Base-by-base conservation (phyloP, 2,329 filamentous ascomycete species). In the Monosporascus sp. region DNA sequence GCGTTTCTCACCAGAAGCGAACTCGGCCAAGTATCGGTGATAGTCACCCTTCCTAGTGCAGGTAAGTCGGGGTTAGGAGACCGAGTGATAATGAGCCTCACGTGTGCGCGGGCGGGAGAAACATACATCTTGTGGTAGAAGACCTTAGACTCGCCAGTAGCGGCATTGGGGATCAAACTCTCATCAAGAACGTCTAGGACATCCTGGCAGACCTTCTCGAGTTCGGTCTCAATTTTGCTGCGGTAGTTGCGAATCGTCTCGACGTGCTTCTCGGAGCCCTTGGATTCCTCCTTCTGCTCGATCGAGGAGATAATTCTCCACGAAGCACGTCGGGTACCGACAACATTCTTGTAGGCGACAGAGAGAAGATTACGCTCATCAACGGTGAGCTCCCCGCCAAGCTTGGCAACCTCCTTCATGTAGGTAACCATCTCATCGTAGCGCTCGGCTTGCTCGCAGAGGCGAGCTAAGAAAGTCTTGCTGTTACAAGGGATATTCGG, bases 361-460 rank as follows among this genome's bases (percentile, higher is more conserved):
- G 91, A 96, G 64, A 99, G 87, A 62, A 99, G 89, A 81, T 97
- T 97, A 77, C 93, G 91, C 87, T 99, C 94, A 76, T 97, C 93
- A 68, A 97, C 93, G 62, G 86, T 87, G 70, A 93, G 87, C 77
- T 92, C 89, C 68, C 83, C 82, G 65, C 81, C 84, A 66, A 87
- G 74, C 80, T 96, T 95, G 77, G 93, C 93, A 70, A 97, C 93
- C 88, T 97, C 91, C 90, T 97, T 97, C 94, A 97, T 97, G 82
- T 93, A 97, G 73, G 87, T 91, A 68, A 97, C 93, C 93, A 97
- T 97, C 81, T 97, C 94, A 93, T 99, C 93, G 80, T 99, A 99
- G 74, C 93, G 93, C 85, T 97, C 94, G 74, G 94, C 94, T 87
- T 99, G 94, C 89, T 97, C 94, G 84, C 94, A 97, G 74, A 99